Evolutionary conservation across 2,329 filamentous ascomycete genomes (phyloP).

Genomic region (Penicillium corylophilum): DNA sequence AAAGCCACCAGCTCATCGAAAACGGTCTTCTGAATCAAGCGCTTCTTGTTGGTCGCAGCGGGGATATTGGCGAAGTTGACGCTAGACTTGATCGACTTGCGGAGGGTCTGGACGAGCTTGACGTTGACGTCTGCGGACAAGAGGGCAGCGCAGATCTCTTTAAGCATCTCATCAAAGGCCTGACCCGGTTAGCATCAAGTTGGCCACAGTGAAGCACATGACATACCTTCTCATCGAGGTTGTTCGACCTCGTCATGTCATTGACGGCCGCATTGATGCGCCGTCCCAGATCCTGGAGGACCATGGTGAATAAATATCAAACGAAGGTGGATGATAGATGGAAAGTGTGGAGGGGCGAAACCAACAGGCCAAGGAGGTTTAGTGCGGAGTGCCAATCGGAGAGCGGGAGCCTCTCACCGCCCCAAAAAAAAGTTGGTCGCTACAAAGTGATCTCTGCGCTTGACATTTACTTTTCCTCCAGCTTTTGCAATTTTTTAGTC

Average conservation of each 20-base stretch:
- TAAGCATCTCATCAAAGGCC: conserved; percentile 97
- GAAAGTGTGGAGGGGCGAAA: conserved; percentile 22
- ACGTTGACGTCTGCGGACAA: conserved; percentile 98
- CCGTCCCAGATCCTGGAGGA: conserved; percentile 97
- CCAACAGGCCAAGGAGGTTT: conserved; percentile 22
- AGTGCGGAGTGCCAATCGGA: conserved; percentile 39
- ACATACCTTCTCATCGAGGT: conserved; percentile 88
- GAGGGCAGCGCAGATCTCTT: conserved; percentile 94
- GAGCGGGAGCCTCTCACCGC: conserved; percentile 27
- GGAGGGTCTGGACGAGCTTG: conserved; percentile 82
- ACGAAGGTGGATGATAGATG: conserved; percentile 2
- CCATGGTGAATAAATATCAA: conserved; percentile 60
- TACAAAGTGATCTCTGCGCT: conserved; percentile 15
- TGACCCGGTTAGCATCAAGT: conserved; percentile 36
- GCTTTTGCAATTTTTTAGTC: conserved; percentile 4
- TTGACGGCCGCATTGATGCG: conserved; percentile 96
- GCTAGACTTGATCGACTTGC: conserved; percentile 83
- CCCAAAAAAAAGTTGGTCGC: conserved; percentile 31
- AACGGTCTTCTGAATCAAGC: conserved; percentile 94
- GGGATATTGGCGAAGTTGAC: conserved; percentile 96
- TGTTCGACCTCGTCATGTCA: conserved; percentile 86
- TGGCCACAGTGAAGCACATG: conserved; percentile 2
- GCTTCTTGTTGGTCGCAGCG: conserved; percentile 94
- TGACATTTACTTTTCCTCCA: conserved; percentile 12
- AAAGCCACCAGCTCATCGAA: conserved; percentile 96